Evolutionary conservation across 306 rosid genomes (phyloP).

Genomic region (Dalbergia oliveri): DNA sequence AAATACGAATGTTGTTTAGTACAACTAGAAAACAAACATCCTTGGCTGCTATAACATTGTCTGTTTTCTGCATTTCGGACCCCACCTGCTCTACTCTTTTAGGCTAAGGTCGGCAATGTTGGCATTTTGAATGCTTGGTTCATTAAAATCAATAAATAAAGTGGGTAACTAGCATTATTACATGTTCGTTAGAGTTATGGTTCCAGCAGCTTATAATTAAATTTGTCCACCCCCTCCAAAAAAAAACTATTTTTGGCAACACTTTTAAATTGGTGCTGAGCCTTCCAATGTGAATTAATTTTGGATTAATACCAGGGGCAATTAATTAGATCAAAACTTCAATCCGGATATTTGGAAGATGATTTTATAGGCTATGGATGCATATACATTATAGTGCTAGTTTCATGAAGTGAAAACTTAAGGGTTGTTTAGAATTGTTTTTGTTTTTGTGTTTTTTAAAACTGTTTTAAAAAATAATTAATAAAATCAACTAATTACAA

Average conservation of each 20-base stretch:
- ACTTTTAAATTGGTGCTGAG: too few species aligned
- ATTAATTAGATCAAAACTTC: neutral
- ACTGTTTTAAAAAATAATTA: too few species aligned
- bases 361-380: neutral
- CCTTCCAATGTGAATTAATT: neutral
- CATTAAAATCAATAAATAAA: neutral
- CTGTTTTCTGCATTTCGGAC: neutral
- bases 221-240: too few species aligned
- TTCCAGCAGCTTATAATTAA: too few species aligned
- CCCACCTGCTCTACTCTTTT: neutral
- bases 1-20: conserved; percentile 9
- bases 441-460: too few species aligned
- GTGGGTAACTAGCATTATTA: too few species aligned
- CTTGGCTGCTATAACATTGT: neutral
- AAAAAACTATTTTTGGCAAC: too few species aligned
- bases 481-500: too few species aligned
- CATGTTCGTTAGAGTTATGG: too few species aligned
- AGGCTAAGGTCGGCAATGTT: conserved; percentile 5
- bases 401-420: neutral
- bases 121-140: neutral
- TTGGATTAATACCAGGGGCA: neutral
- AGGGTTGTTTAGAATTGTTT: too few species aligned
- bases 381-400: neutral
- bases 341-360: neutral
- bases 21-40: conserved; percentile 15